A percentile compares a stretch with the other conserved stretches of the same genome.
These are phyloP conservation scores for Testicularia cyperi DNA, from an alignment of 1,284 basidiomycete genomes.

Conservation along the genomic window DNA sequence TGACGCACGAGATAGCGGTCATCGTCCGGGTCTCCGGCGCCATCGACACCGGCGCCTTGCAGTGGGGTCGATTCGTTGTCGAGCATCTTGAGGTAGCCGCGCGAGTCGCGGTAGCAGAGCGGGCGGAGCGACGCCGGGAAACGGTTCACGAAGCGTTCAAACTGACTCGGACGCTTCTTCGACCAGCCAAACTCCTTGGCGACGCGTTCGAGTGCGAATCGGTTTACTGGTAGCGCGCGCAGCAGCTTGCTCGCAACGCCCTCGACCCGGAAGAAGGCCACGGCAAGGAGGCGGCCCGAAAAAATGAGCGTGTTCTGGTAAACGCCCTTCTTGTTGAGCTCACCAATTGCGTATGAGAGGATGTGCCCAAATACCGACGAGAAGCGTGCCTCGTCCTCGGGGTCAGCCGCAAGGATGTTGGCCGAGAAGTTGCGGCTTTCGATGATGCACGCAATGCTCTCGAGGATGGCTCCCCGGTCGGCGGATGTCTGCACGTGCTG, in stretches of 20 bases:
- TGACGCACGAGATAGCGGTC: conserved; percentile 51
- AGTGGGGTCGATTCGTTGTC: conserved; percentile 26
- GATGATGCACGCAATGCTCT: conserved; percentile 55
- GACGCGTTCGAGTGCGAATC: conserved; percentile 51
- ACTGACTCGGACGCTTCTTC: conserved; percentile 27
- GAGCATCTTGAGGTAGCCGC: conserved; percentile 50
- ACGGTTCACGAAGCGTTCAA: conserved; percentile 25
- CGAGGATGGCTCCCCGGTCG: conserved; percentile 53
- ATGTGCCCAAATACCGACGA: conserved; percentile 51
- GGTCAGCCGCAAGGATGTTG: conserved; percentile 31
- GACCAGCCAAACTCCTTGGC: conserved; percentile 50
- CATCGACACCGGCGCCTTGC: conserved; percentile 2
- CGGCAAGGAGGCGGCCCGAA: conserved; percentile 49
- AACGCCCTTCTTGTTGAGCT: conserved; percentile 58
- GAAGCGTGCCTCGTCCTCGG: conserved; percentile 43
- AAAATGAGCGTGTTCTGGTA: conserved; percentile 58
- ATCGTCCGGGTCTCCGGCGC: conserved; percentile 24
- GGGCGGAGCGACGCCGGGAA: conserved; percentile 44
- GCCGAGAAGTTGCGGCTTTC: conserved; percentile 51
- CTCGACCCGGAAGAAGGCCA: conserved; percentile 51
- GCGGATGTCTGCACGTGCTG: conserved; percentile 55
- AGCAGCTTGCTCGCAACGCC: conserved; percentile 55
- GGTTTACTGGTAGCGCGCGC: conserved; percentile 51
- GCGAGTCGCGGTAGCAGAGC: conserved; percentile 52
- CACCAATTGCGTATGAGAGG: conserved; percentile 51